phyloP scores from a whole-genome alignment of 1,139 yeast species.

The Blastobotrys aristatus region DNA sequence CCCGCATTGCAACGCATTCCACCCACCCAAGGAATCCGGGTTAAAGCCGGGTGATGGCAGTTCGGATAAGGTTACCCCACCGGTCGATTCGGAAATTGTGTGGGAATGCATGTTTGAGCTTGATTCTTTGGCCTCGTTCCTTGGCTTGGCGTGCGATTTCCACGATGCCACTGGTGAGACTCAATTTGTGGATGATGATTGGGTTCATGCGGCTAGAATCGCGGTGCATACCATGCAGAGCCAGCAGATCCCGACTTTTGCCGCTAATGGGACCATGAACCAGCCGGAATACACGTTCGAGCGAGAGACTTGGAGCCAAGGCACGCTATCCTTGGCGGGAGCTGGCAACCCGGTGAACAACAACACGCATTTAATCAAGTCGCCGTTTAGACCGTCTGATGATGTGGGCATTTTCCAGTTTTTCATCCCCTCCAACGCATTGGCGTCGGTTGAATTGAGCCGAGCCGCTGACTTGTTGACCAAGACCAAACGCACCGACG shows the following conservation, averaged over 20 bases:
- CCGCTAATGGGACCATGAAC: constrained; percentile 43
- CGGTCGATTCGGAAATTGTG: constrained; percentile 63
- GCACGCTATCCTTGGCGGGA: constrained; percentile 73
- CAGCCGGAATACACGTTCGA: constrained; percentile 53
- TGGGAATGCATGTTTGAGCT: constrained; percentile 89
- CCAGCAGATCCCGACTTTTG: constrained; percentile 61
- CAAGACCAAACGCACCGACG: constrained; percentile 19
- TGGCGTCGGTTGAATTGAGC: constrained; percentile 58
- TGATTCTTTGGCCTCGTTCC: constrained; percentile 78
- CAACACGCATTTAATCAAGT: constrained; percentile 65
- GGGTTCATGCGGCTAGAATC: constrained; percentile 58
- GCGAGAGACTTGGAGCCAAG: constrained; percentile 73
- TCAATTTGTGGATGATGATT: constrained; percentile 48
- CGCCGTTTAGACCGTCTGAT: constrained; percentile 90
- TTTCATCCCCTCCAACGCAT: constrained; percentile 84
- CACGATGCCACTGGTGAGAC: constrained; percentile 48
- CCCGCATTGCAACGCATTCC: constrained; percentile 89
- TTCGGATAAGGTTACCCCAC: constrained; percentile 59
- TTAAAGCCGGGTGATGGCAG: constrained; percentile 7
- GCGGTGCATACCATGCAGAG: constrained; percentile 52
- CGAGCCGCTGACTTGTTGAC: constrained; percentile 30
- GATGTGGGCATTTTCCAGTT: constrained; percentile 79
- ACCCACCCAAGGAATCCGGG: constrained; percentile 57
- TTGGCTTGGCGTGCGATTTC: constrained; percentile 70
- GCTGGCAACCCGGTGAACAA: constrained; percentile 77